Conservation (phyloP, 2,329 filamentous ascomycete species). For the Epichloe brachyelytri region DNA sequence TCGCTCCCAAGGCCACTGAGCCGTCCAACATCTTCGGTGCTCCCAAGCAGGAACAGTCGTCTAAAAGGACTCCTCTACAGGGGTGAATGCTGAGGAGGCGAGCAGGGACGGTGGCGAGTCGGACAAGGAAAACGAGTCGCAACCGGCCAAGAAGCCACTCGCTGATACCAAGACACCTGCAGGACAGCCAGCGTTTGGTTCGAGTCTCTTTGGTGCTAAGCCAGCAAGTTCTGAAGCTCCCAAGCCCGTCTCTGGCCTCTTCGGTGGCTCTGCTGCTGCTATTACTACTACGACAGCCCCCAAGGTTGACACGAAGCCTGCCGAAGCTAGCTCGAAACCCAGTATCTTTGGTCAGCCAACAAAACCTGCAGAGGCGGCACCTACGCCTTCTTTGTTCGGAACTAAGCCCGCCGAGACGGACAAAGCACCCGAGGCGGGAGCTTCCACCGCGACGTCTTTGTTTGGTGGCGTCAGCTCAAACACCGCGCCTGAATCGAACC, state of each 20-base stretch:
- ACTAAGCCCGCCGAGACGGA: constrained; percentile 17
- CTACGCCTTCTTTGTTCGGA: constrained; percentile 22
- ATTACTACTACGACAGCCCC: not conserved
- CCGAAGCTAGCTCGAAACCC: constrained; percentile 23
- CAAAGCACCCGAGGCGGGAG: constrained; percentile 12
- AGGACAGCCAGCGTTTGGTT: constrained; percentile 17
- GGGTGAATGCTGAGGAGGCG: constrained; percentile 13
- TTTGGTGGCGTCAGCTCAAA: constrained; percentile 6
- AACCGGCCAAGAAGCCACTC: constrained; percentile 20
- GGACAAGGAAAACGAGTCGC: constrained; percentile 31
- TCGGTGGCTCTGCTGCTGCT: constrained; percentile 8
- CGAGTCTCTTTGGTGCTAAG: constrained; percentile 22
- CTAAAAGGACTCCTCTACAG: constrained; percentile 15
- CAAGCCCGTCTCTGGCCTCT: constrained; percentile 14
- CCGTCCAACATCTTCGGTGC: constrained; percentile 24
- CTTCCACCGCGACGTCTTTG: constrained; percentile 9
- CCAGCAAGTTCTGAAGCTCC: constrained; percentile 14
- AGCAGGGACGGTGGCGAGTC: constrained; percentile 26
- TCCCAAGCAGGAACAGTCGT: constrained; percentile 18
- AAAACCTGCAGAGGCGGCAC: constrained; percentile 9
- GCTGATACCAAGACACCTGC: constrained; percentile 18
- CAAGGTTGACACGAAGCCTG: constrained; percentile 14
- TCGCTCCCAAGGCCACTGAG: constrained; percentile 23
- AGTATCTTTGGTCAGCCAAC: constrained; percentile 12
- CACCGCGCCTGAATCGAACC: constrained; percentile 6